Evolutionary conservation across 1,284 basidiomycete genomes (phyloP).

Genomic region (Irpex sp.): DNA sequence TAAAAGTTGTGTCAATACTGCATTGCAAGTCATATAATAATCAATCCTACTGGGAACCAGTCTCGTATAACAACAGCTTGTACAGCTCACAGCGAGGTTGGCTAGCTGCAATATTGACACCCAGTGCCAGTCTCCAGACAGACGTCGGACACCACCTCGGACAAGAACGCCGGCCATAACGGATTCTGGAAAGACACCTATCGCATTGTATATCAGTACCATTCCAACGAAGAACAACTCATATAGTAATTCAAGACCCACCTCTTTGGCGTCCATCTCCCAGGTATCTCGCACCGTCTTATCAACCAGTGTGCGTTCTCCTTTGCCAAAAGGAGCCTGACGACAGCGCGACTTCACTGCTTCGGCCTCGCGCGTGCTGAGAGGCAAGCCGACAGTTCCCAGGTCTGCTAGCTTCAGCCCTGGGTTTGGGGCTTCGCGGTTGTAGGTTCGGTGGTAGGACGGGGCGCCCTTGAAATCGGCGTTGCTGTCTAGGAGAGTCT

Average conservation of each 20-base stretch:
- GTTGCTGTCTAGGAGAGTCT: no score
- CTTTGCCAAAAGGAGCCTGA: slow-evolving; percentile 20
- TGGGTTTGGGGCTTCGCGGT: background rate
- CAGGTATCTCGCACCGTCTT: slow-evolving; percentile 21
- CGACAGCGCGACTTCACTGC: background rate
- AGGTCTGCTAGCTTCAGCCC: background rate
- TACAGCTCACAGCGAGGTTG: background rate
- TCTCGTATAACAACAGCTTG: background rate
- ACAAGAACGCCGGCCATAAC: background rate
- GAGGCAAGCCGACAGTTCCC: background rate
- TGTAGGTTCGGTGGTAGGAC: background rate
- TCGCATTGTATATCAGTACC: background rate
- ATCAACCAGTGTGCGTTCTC: slow-evolving; percentile 19
- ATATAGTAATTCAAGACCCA: background rate
- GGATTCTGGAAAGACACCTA: background rate
- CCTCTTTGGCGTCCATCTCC: slow-evolving; percentile 12
- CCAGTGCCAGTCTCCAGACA: background rate
- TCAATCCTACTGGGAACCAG: background rate
- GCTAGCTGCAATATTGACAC: background rate
- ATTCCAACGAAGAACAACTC: background rate
- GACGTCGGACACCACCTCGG: background rate
- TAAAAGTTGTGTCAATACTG: no score
- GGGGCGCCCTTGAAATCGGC: background rate
- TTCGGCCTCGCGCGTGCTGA: background rate
- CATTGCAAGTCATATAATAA: no score